These are phyloP conservation scores for Boletus vermiculosoides DNA, from an alignment of 768 basidiomycete species.

Conservation along the genomic window DNA sequence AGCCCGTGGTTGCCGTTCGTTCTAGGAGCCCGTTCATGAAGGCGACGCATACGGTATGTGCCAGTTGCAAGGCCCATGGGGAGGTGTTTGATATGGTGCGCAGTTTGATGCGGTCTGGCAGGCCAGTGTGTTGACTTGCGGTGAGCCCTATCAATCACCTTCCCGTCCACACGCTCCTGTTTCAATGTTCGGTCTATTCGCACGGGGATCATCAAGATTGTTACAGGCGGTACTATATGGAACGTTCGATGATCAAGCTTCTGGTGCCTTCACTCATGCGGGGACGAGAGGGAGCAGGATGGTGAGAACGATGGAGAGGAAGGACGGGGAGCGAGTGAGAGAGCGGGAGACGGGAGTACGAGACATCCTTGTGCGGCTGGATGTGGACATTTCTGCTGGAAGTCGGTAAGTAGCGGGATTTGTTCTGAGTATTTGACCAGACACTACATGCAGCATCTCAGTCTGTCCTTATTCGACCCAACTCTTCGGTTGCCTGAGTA, in stretches of 20 bases:
- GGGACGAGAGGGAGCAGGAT: conserved; percentile 25
- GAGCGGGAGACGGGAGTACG: conserved; percentile 6
- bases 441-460: background rate
- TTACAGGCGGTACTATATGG: conserved; percentile 65
- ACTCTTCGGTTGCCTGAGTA: conserved; percentile 36
- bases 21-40: conserved; percentile 29
- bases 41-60: conserved; percentile 56
- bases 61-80: conserved; percentile 50
- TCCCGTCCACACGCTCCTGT: conserved; percentile 67
- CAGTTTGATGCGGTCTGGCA: conserved; percentile 1
- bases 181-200: conserved; percentile 72
- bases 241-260: conserved; percentile 54
- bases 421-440: no score
- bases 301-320: conserved; percentile 16
- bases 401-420: conserved; percentile 13
- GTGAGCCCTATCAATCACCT: conserved; percentile 51
- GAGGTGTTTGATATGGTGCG: conserved; percentile 74
- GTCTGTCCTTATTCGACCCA: conserved; percentile 11
- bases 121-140: conserved; percentile 1
- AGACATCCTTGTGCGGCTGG: conserved; percentile 77
- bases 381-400: conserved; percentile 82
- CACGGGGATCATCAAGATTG: conserved; percentile 84
- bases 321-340: conserved; percentile 1
- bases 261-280: conserved; percentile 9
- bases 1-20: conserved; percentile 48